These are phyloP conservation scores for Aspergillus cavernicola DNA, from an alignment of 495 filamentous ascomycete species.

Conservation along the genomic window DNA sequence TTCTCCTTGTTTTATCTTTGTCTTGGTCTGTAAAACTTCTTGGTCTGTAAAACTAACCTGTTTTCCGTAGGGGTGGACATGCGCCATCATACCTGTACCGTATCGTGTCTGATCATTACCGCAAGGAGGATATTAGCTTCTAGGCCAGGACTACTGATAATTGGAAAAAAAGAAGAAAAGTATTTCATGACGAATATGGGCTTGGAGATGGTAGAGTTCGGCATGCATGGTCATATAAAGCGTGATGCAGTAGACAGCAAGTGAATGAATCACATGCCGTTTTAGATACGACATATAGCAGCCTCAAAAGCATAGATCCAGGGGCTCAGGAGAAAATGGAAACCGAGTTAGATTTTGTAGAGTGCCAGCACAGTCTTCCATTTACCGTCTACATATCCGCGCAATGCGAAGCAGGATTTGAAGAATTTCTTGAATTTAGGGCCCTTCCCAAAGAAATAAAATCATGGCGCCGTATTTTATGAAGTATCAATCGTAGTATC, in stretches of 20 bases:
- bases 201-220: background rate
- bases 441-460: constrained; percentile 27
- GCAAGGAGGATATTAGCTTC: constrained; percentile 72
- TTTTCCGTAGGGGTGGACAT: constrained; percentile 64
- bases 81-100: constrained; percentile 76
- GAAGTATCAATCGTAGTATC: constrained; percentile 44
- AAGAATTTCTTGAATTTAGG: constrained; percentile 22
- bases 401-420: constrained; percentile 10
- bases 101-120: constrained; percentile 83
- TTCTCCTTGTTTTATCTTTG: constrained; percentile 22
- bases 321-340: too few relatives aligned
- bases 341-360: too few relatives aligned
- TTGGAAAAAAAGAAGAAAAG: constrained; percentile 3
- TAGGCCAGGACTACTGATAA: constrained; percentile 14
- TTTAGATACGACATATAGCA: background rate
- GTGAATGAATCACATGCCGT: too few relatives aligned
- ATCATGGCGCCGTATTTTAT: constrained; percentile 47
- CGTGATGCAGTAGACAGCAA: too few relatives aligned
- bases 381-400: too few relatives aligned
- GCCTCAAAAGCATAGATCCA: too few relatives aligned
- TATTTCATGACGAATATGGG: background rate
- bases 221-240: background rate
- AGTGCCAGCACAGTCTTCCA: too few relatives aligned
- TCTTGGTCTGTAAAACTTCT: too few relatives aligned
- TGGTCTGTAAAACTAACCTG: constrained; percentile 2